These are phyloP conservation scores for Penicillium occitanis DNA, from an alignment of 2,329 filamentous ascomycete species.

Conservation along the genomic window DNA sequence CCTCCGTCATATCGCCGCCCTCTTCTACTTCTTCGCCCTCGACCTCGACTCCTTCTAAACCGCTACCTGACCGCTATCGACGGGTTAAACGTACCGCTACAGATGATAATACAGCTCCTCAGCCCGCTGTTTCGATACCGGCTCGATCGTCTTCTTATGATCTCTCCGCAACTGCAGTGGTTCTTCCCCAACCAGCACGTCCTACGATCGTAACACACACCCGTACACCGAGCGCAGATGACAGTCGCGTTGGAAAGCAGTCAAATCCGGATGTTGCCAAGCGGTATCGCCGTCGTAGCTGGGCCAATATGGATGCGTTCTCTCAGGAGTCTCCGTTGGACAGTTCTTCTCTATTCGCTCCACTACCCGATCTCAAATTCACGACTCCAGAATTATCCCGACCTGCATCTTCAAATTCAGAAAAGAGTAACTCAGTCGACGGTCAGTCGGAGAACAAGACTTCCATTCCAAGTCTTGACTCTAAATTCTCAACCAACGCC, in stretches of 20 bases:
- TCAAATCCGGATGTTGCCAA: constrained; percentile 66
- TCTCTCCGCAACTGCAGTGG: constrained; percentile 40
- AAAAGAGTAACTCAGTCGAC: constrained; percentile 61
- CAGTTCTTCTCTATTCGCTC: constrained; percentile 33
- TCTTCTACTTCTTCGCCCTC: constrained; percentile 3
- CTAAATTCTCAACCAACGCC: constrained; percentile 7
- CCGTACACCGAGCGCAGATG: constrained; percentile 66
- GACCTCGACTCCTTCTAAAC: constrained; percentile 54
- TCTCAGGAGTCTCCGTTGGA: constrained; percentile 36
- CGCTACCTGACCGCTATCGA: constrained; percentile 80
- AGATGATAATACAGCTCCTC: constrained; percentile 44
- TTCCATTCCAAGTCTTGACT: constrained; percentile 44
- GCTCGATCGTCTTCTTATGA: constrained; percentile 37
- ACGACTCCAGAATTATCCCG: constrained; percentile 31
- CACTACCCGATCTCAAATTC: constrained; percentile 36
- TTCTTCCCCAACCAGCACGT: constrained; percentile 31
- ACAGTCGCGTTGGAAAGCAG: constrained; percentile 56
- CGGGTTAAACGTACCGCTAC: constrained; percentile 58
- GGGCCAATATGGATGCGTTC: constrained; percentile 63
- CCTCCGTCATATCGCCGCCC: neutral
- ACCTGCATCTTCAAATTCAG: constrained; percentile 41
- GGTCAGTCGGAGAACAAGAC: constrained; percentile 41
- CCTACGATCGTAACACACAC: constrained; percentile 50
- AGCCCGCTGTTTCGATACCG: constrained; percentile 20
- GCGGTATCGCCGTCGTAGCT: constrained; percentile 77